phyloP scores from a whole-genome alignment of 305 asterid genomes.

The Euphrasia arctica region DNA sequence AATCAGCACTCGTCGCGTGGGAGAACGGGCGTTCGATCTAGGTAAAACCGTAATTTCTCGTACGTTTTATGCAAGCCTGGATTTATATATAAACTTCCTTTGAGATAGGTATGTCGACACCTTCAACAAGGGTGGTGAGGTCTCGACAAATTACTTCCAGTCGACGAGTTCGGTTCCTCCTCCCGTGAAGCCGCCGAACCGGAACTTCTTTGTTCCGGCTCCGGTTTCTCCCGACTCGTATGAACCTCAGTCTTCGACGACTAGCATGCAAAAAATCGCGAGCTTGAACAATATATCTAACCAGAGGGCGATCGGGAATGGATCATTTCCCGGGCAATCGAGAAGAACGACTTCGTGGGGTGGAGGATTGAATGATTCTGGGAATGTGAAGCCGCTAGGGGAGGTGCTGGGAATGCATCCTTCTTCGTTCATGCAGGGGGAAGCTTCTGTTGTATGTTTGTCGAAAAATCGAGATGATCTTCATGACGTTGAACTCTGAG shows the following conservation, averaged over 20 bases:
- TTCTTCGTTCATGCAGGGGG: conserved; percentile 17
- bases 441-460: conserved; percentile 33
- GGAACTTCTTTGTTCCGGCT: conserved; percentile 76
- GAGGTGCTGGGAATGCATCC: conserved; percentile 33
- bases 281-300: conserved; percentile 65
- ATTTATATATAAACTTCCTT: not conserved
- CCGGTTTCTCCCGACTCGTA: conserved; percentile 39
- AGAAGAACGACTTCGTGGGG: conserved; percentile 87
- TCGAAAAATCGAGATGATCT: conserved; percentile 48
- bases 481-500: conserved; percentile 78
- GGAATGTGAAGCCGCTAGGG: conserved; percentile 48
- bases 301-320: conserved; percentile 28
- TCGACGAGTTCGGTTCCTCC: conserved; percentile 56
- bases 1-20: conserved; percentile 91
- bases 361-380: conserved; percentile 53
- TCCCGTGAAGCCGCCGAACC: conserved; percentile 55
- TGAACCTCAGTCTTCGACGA: conserved; percentile 35
- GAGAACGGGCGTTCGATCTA: conserved; percentile 74
- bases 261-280: conserved; percentile 57
- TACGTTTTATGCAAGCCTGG: no score
- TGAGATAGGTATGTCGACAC: conserved; percentile 88
- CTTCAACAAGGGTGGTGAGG: conserved; percentile 81
- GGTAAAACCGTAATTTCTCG: conserved; percentile 39
- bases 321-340: conserved; percentile 38
- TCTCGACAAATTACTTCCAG: conserved; percentile 56